Conservation (phyloP, 139 green algal species). For the Coelastrella sp. region DNA sequence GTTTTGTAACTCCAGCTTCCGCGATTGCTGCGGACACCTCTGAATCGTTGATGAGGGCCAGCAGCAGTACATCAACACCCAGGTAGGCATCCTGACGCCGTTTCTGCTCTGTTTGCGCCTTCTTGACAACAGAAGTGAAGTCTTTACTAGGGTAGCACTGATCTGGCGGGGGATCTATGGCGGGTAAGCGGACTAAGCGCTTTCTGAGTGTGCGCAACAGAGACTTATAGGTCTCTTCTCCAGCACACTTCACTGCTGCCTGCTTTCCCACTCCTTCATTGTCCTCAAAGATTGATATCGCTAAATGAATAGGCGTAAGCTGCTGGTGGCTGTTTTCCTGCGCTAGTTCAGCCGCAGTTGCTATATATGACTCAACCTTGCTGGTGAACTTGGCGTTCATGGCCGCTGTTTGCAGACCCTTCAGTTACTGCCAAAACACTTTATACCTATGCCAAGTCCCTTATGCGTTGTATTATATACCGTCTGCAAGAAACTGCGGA, state of each 20-base stretch:
- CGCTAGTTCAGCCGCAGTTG: conserved; percentile 18
- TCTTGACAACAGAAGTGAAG: conserved; percentile 46
- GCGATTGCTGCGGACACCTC: conserved; percentile 60
- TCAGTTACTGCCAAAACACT: too few relatives aligned
- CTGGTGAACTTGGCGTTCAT: conserved; percentile 26
- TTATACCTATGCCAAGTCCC: too few relatives aligned
- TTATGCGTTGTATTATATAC: too few relatives aligned
- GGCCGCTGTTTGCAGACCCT: too few relatives aligned
- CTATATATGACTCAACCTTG: neutral
- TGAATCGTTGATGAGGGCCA: conserved; percentile 65
- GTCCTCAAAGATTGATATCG: conserved; percentile 80
- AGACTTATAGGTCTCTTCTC: conserved; percentile 61
- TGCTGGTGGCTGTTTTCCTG: conserved; percentile 44
- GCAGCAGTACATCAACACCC: conserved; percentile 81
- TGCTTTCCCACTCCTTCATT: conserved; percentile 62
- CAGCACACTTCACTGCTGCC: conserved; percentile 37
- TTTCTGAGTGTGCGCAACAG: conserved; percentile 69
- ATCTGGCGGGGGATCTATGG: conserved; percentile 67
- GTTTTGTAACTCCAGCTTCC: conserved; percentile 72
- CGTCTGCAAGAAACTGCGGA: too few relatives aligned
- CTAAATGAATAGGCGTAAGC: conserved; percentile 78
- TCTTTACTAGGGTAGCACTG: conserved; percentile 47
- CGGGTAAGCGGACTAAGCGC: conserved; percentile 71
- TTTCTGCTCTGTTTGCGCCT: conserved; percentile 74
- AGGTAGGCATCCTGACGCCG: conserved; percentile 80